phyloP scores from a whole-genome alignment of 306 rosid species.

The Inga leiocalycina region DNA sequence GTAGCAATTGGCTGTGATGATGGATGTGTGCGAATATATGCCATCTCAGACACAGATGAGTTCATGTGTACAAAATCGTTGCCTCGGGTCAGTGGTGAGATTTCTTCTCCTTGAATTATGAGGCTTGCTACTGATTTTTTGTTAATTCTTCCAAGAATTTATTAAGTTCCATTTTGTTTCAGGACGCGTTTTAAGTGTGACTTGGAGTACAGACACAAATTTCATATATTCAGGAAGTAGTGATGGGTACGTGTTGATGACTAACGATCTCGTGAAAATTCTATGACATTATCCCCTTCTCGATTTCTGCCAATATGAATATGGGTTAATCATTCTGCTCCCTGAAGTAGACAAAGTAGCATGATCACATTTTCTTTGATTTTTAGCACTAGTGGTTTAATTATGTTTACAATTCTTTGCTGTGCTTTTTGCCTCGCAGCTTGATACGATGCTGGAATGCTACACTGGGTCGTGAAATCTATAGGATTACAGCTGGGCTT shows the following conservation, averaged over 20 bases:
- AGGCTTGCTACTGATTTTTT: slow-evolving; percentile 1
- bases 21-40: slow-evolving; percentile 75
- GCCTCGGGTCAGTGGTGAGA: slow-evolving; percentile 87
- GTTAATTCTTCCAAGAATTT: background rate
- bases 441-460: slow-evolving; percentile 87
- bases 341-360: background rate
- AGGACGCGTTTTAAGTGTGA: slow-evolving; percentile 83
- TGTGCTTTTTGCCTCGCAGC: slow-evolving; percentile 39
- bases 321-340: background rate
- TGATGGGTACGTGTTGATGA: slow-evolving; percentile 72
- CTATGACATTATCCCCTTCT: background rate
- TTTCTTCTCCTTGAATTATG: slow-evolving; percentile 29
- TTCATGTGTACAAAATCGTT: slow-evolving; percentile 64
- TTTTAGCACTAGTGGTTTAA: background rate
- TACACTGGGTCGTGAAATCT: slow-evolving; percentile 56
- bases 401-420: background rate
- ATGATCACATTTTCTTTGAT: background rate
- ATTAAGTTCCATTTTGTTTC: slow-evolving; percentile 31
- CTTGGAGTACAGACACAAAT: slow-evolving; percentile 83
- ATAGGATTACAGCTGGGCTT: slow-evolving; percentile 86
- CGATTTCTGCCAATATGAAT: background rate
- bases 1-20: slow-evolving; percentile 81
- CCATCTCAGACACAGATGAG: slow-evolving; percentile 58
- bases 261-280: slow-evolving; percentile 7
- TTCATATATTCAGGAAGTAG: slow-evolving; percentile 86